Conservation (phyloP, 2,329 filamentous ascomycete species). For the Chalaropsis ovoidea region DNA sequence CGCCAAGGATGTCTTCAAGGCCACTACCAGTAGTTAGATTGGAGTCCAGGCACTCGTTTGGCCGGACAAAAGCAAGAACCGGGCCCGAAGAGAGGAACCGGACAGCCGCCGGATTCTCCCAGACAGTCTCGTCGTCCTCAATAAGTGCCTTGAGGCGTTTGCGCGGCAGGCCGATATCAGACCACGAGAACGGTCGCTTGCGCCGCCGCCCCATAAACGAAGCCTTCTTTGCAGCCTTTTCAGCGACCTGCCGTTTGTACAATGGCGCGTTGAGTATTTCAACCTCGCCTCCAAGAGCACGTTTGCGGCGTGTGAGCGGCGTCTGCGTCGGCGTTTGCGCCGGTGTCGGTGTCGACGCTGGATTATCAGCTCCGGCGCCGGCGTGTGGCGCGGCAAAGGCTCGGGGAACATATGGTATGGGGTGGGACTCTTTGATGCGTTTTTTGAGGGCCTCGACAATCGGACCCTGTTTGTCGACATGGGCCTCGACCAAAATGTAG, state of each 20-base stretch:
- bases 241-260: conserved; percentile 35
- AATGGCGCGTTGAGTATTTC: conserved; percentile 44
- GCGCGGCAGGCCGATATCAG: conserved; percentile 21
- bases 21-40: background rate
- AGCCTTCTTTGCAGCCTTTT: conserved; percentile 20
- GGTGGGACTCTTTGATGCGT: conserved; percentile 40
- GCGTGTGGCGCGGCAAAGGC: conserved; percentile 17
- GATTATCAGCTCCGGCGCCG: conserved; percentile 12
- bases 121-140: conserved; percentile 23
- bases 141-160: conserved; percentile 22
- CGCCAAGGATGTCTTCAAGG: conserved; percentile 3
- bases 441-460: conserved; percentile 38
- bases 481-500: conserved; percentile 37
- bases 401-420: conserved; percentile 33
- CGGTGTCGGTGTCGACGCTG: background rate
- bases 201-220: conserved; percentile 7
- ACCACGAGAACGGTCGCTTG: conserved; percentile 23
- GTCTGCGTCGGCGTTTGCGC: conserved; percentile 11
- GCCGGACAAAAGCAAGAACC: conserved; percentile 23
- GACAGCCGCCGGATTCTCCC: conserved; percentile 24
- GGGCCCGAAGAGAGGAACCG: conserved; percentile 18
- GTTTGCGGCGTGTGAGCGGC: conserved; percentile 20
- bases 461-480: conserved; percentile 36
- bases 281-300: conserved; percentile 33
- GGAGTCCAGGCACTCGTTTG: conserved; percentile 22